A percentile compares a stretch with the other conserved stretches of the same genome.
These are phyloP conservation scores for Suillus ampliporus DNA, from an alignment of 768 basidiomycete species.

Conservation along the genomic window DNA sequence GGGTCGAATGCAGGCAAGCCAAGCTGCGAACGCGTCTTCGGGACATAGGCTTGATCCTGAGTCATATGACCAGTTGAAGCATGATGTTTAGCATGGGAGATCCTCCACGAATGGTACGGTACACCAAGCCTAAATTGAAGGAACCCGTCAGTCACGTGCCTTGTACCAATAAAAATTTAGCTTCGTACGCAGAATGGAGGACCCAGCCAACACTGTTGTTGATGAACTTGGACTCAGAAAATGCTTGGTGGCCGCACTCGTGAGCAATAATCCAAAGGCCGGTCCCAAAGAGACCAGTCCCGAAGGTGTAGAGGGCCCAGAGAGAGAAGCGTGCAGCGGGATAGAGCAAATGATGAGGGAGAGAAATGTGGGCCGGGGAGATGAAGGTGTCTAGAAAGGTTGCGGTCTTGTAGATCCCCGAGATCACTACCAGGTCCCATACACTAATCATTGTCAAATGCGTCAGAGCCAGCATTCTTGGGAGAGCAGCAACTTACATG, in stretches of 20 bases:
- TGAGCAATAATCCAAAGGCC: slow-evolving; percentile 95
- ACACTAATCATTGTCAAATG: slow-evolving; percentile 45
- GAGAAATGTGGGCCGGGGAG: slow-evolving; percentile 54
- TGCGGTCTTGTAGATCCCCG: slow-evolving; percentile 70
- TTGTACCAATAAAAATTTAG: slow-evolving; percentile 11
- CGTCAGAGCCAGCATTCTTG: slow-evolving; percentile 15
- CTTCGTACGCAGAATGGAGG: slow-evolving; percentile 82
- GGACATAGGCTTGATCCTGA: slow-evolving; percentile 96
- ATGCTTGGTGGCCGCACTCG: slow-evolving; percentile 96
- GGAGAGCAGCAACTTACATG: slow-evolving; percentile 54
- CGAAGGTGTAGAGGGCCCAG: slow-evolving; percentile 85
- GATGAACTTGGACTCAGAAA: slow-evolving; percentile 87
- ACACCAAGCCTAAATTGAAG: slow-evolving; percentile 77
- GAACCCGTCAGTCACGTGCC: slow-evolving; percentile 31
- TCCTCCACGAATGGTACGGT: slow-evolving; percentile 96
- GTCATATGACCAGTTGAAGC: slow-evolving; percentile 93
- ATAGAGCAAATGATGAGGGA: slow-evolving; percentile 68
- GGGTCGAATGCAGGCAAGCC: slow-evolving; percentile 71
- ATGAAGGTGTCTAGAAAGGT: slow-evolving; percentile 67
- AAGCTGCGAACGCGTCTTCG: slow-evolving; percentile 76
- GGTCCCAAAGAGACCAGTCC: slow-evolving; percentile 83
- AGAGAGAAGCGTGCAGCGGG: slow-evolving; percentile 63
- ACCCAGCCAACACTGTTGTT: slow-evolving; percentile 95
- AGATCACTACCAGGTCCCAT: slow-evolving; percentile 78
- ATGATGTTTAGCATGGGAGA: slow-evolving; percentile 94